Evolutionary conservation across 129 eudicot species (phyloP).

Genomic region (Flaveria ramosissima): DNA sequence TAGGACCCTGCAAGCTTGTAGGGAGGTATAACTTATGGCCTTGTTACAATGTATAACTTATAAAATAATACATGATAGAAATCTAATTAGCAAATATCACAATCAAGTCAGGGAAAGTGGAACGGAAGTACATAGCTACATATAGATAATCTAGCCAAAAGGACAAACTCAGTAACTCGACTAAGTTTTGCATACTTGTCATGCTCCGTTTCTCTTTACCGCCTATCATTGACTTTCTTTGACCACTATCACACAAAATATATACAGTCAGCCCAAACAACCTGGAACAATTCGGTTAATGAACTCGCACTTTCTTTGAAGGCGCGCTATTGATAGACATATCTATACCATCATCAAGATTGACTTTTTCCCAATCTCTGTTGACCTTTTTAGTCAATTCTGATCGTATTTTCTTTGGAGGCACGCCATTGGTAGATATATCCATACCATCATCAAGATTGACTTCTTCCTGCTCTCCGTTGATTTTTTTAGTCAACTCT

Average conservation of each 20-base stretch:
- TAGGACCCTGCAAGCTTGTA: too few relatives aligned
- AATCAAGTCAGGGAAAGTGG: not conserved
- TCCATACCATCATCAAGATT: conserved; percentile 26
- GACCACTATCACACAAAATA: conserved; percentile 15
- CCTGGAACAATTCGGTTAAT: not conserved
- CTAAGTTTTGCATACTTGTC: conserved; percentile 1
- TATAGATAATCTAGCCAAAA: conserved; percentile 12
- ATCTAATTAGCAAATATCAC: not conserved
- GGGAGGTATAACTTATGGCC: too few relatives aligned
- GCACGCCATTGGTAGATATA: conserved; percentile 11
- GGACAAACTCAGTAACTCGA: not conserved
- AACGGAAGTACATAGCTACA: not conserved
- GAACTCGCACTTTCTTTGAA: conserved; percentile 23
- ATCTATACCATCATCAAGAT: conserved; percentile 23
- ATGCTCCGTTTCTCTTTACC: conserved; percentile 8
- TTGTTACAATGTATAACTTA: not conserved
- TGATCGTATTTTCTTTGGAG: conserved; percentile 15
- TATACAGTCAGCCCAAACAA: conserved; percentile 11
- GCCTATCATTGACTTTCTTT: conserved; percentile 20
- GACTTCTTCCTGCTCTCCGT: conserved; percentile 18
- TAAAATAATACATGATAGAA: not conserved
- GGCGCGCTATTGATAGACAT: not conserved
- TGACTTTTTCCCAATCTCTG: conserved; percentile 14
- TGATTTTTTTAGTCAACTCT: conserved; percentile 22
- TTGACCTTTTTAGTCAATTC: conserved; percentile 16